Conservation (phyloP, 2,329 filamentous ascomycete species). For the Claviceps pazoutovae region DNA sequence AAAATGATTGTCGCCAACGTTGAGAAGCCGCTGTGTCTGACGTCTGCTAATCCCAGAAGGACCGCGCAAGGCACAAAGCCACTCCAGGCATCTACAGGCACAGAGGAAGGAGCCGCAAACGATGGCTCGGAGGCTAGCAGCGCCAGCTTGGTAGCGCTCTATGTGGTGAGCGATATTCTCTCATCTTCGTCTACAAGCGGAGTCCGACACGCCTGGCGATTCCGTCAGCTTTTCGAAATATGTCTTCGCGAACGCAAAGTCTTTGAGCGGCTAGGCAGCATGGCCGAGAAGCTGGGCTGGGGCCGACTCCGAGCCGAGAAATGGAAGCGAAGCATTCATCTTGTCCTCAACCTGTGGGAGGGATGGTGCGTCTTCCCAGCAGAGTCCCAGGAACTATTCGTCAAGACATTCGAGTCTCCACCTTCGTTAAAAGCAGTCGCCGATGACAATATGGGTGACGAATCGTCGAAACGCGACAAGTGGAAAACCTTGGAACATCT, state of each 20-base stretch:
- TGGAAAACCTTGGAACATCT: conserved; percentile 38
- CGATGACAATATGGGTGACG: conserved; percentile 12
- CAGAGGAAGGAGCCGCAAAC: conserved; percentile 24
- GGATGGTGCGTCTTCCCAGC: conserved; percentile 61
- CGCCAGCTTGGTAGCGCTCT: conserved; percentile 67
- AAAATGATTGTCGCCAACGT: conserved; percentile 76
- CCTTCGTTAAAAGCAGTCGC: conserved; percentile 26
- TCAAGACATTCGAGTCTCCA: conserved; percentile 56
- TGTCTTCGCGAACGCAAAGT: conserved; percentile 53
- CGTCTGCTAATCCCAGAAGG: conserved; percentile 51
- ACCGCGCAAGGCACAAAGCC: conserved; percentile 25
- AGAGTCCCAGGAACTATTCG: conserved; percentile 58
- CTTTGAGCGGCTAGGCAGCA: conserved; percentile 61
- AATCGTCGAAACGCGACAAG: conserved; percentile 22
- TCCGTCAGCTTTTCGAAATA: conserved; percentile 64
- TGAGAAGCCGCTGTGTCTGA: conserved; percentile 59
- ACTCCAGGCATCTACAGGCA: conserved; percentile 11
- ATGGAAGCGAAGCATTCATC: conserved; percentile 63
- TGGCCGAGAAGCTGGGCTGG: conserved; percentile 62
- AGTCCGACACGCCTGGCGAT: conserved; percentile 76
- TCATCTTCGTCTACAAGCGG: conserved; percentile 63
- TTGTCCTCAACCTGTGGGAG: conserved; percentile 58
- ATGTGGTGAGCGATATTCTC: conserved; percentile 64
- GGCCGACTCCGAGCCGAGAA: conserved; percentile 71
- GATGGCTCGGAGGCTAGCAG: conserved; percentile 49